Evolutionary conservation across 2,329 filamentous ascomycete species (phyloP), one percentile per base, ranked within the genome.

Genomic region (Talaromyces sp.): DNA sequence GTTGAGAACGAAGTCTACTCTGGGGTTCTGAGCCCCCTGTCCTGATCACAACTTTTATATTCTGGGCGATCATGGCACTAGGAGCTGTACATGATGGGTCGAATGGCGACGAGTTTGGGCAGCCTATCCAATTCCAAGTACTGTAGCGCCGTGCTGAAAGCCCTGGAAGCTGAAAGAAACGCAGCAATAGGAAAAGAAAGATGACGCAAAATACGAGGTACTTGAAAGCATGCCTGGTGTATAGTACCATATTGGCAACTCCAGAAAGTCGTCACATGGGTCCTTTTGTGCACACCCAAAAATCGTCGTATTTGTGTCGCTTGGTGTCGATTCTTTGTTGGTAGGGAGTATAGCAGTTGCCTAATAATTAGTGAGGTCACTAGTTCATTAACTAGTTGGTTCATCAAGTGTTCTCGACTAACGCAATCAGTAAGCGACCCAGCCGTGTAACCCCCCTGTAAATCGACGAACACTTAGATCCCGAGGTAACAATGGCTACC

Each of bases 1-100:
- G 58, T 60, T 60, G 58, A 49, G 39, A 47, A 47, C 16, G 43
- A 47, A 60, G 41, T 49, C 58, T 60, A 37, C 58, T 60, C 43
- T 49, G 58, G 10, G 39, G 39, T 27, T 60, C 58, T 35, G 58
- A 35, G 27, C 58, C 58, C 39, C 58, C 58, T 16, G 41, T 60
- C 16, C 31, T 60, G 58, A 60, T 45, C n/a, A 60, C 58, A 50
- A 60, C 33, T 37, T 60, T 43, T 27, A 50, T 50, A 22, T 37
- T 33, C 50, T 39, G 41, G 43, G 58, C 58, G 10, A 60, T 39
- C 45, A 9, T 50, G 13, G 58, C 27, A 19, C 9, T 50, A 22
- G 58, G 31, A 49, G 41, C 3, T 50, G 27, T 60, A 39, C 58
- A 49, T 60, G n/a, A 49, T 60, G 16, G 43, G 22, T 60, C 58